Evolutionary conservation across 2,329 filamentous ascomycete species (phyloP).

Genomic region (Colletotrichum costaricense): DNA sequence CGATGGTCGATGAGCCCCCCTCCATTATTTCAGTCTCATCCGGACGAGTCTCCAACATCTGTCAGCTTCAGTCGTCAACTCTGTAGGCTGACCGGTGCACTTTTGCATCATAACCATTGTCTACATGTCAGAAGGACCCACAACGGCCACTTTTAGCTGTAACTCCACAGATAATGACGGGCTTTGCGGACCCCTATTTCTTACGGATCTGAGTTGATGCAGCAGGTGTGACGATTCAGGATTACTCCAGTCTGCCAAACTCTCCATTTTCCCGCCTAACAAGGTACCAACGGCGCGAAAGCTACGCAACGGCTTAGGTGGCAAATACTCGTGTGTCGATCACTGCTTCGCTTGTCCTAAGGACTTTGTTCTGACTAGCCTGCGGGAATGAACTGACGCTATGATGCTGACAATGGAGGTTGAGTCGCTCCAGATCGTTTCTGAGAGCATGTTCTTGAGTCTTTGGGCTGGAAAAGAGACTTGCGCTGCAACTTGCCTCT

Average conservation of each 20-base stretch:
- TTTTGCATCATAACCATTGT: constrained; percentile 19
- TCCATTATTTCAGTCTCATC: neutral
- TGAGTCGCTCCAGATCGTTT: neutral
- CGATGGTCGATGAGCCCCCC: neutral
- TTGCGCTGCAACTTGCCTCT: neutral
- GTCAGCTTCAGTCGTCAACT: neutral
- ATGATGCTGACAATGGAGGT: constrained; percentile 18
- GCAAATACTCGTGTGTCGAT: constrained; percentile 29
- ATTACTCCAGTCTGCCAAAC: neutral
- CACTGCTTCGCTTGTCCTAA: neutral
- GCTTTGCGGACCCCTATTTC: neutral
- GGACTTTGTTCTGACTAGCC: neutral
- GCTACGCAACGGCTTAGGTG: constrained; percentile 14
- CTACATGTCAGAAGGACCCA: neutral
- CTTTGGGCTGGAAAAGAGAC: neutral
- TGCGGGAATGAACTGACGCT: neutral
- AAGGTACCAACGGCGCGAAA: constrained; percentile 13
- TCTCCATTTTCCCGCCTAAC: neutral
- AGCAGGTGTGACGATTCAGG: neutral
- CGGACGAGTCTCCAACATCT: neutral
- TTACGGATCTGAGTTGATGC: neutral
- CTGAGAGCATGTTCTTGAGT: neutral
- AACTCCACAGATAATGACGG: neutral
- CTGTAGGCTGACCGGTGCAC: neutral
- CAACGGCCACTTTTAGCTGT: neutral